phyloP scores from a whole-genome alignment of 2,329 filamentous ascomycete species.

The Chaetoscypha palmicola region DNA sequence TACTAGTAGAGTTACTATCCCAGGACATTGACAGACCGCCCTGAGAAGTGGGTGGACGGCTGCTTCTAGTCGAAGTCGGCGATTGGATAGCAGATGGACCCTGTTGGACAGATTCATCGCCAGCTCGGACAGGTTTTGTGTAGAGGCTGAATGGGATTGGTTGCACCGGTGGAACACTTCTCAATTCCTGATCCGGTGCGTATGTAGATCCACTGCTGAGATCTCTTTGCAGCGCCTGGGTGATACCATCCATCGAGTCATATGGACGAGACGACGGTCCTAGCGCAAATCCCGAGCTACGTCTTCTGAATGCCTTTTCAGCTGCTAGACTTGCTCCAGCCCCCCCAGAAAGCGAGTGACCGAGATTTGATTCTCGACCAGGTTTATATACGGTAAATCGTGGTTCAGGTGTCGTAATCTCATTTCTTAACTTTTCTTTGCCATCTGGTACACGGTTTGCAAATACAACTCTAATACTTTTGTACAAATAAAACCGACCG shows the following conservation, averaged over 20 bases:
- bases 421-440: constrained; percentile 85
- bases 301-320: constrained; percentile 52
- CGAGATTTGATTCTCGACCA: constrained; percentile 23
- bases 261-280: constrained; percentile 25
- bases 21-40: constrained; percentile 24
- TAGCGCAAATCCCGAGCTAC: constrained; percentile 44
- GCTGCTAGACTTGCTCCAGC: constrained; percentile 45
- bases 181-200: constrained; percentile 21
- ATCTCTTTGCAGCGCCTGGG: constrained; percentile 20
- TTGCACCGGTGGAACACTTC: constrained; percentile 34
- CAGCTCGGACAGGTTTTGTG: constrained; percentile 14
- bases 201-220: constrained; percentile 19
- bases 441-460: constrained; percentile 93
- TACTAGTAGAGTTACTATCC: constrained; percentile 20
- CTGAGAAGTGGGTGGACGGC: constrained; percentile 29
- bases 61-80: constrained; percentile 29
- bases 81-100: constrained; percentile 29
- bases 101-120: constrained; percentile 13
- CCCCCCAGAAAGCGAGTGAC: constrained; percentile 30
- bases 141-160: constrained; percentile 45
- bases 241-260: constrained; percentile 27
- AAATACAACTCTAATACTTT: constrained; percentile 88
- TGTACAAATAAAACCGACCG: constrained; percentile 84
- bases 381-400: constrained; percentile 77
- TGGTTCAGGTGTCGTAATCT: constrained; percentile 83